A percentile compares a stretch with the other conserved stretches of the same genome.
These are phyloP conservation scores for Cyclostephanos tholiformis DNA, from an alignment of 108 stramenopile species.

Conservation along the genomic window DNA sequence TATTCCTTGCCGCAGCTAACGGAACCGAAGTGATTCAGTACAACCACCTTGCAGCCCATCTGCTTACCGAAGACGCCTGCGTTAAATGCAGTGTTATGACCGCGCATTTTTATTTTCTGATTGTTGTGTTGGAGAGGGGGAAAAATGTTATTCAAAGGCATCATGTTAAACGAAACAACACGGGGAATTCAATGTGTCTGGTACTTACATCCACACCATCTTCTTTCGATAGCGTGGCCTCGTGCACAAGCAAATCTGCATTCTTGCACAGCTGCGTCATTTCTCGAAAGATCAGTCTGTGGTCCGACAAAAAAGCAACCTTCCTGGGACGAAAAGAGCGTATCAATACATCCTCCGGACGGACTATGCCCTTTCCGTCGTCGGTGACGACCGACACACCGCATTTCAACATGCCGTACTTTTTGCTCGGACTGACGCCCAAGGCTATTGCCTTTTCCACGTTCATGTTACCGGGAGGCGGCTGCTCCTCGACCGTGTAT, in stretches of 20 bases:
- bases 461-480: constrained; percentile 69
- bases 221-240: constrained; percentile 76
- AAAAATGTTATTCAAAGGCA: constrained; percentile 1
- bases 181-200: not conserved
- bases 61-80: constrained; percentile 65
- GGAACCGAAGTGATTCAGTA: constrained; percentile 79
- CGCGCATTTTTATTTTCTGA: constrained; percentile 49
- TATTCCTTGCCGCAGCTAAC: constrained; percentile 11
- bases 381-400: constrained; percentile 70
- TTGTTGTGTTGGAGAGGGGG: not conserved
- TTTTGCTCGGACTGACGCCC: constrained; percentile 64
- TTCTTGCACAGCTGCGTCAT: constrained; percentile 62
- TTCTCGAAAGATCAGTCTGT: constrained; percentile 58
- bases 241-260: constrained; percentile 89
- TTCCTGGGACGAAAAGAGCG: constrained; percentile 58
- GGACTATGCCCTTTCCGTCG: constrained; percentile 53
- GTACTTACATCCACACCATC: constrained; percentile 39
- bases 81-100: constrained; percentile 78
- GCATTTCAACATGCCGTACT: constrained; percentile 71
- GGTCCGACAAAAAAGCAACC: constrained; percentile 73
- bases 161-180: constrained; percentile 2
- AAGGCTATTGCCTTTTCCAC: constrained; percentile 60
- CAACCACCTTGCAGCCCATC: constrained; percentile 59
- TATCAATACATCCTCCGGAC: constrained; percentile 65
- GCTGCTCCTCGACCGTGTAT: constrained; percentile 73